Base-by-base conservation (phyloP, 2,329 filamentous ascomycete genomes). In the Colletotrichum sp. region DNA sequence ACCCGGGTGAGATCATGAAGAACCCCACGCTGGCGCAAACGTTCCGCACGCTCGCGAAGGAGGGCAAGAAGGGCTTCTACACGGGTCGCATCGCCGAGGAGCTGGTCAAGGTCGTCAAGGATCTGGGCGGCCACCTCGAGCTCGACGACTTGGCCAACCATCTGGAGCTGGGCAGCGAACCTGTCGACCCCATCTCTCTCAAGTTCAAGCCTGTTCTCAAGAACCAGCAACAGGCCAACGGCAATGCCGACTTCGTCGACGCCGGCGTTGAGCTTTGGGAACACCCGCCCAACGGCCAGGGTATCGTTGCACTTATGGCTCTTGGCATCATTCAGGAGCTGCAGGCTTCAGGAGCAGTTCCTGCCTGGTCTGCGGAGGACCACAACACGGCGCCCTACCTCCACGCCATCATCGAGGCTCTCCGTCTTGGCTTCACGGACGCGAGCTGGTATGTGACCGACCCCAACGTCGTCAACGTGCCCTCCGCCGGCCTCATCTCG, bases 251-350 rank as follows among this genome's bases (percentile, higher is more conserved):
- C 59, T 18, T 39, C 24, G 26, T 55, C 59, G 70, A 59, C 26
- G 63, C 69, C 32, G 68, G 68, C 57, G 90, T 98, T 57, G 93
- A 98, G 81, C 88, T 99, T 1, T 99, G 96, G 96, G 97, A 99
- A 82, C 96, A 99, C 82, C 96, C 96, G 44, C 97, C 97, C 10
- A 99, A 99, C 81, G 96, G 97, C 0, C 97, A 99, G 85, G 97
- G 97, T 3, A 96, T 99, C 78, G 95, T 99, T 3, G 97, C 97
- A 0, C 88, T 99, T 36, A 98, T 99, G 93, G 95, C 97, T 0
- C 88, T 99, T 1, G 97, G 97, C 2, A 98, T 99, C 79, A 88
- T 99, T 65, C 93, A 98, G 83, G 93, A 96, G 82, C 90, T 99
- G 2, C 95, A 98, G 84, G 91, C 92, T 75, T 87, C 90, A 18